Evolutionary conservation across 768 basidiomycete species (phyloP).

Genomic region (Suillus discolor): DNA sequence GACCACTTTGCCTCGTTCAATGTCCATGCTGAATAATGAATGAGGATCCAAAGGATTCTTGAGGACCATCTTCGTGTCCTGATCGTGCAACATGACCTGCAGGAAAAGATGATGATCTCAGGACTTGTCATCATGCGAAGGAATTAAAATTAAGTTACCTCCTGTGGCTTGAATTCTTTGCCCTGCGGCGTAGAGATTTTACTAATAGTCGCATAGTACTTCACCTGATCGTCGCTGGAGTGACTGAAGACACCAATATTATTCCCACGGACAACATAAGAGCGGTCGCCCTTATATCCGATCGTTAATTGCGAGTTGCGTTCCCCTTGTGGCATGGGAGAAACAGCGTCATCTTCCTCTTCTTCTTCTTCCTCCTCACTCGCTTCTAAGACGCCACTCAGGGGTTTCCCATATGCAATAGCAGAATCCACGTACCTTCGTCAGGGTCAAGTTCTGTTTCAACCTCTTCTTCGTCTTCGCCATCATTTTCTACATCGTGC

Average conservation of each 20-base stretch:
- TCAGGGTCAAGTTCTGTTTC: slow-evolving; percentile 64
- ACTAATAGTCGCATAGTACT: slow-evolving; percentile 86
- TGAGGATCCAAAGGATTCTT: slow-evolving; percentile 83
- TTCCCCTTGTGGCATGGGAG: slow-evolving; percentile 52
- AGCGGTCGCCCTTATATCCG: slow-evolving; percentile 93
- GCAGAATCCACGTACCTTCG: slow-evolving; percentile 46
- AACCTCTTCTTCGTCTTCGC: slow-evolving; percentile 81
- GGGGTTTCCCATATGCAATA: neutral
- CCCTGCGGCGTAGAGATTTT: slow-evolving; percentile 80
- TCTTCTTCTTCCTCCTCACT: slow-evolving; percentile 42
- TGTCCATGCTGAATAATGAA: slow-evolving; percentile 87
- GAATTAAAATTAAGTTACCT: slow-evolving; percentile 52
- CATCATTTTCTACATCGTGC: slow-evolving; percentile 73
- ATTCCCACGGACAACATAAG: slow-evolving; percentile 90
- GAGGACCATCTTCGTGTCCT: slow-evolving; percentile 94
- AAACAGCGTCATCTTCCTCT: slow-evolving; percentile 46
- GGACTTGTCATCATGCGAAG: slow-evolving; percentile 1
- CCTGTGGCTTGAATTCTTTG: slow-evolving; percentile 80
- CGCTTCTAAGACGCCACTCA: slow-evolving; percentile 37
- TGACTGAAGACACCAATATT: slow-evolving; percentile 91
- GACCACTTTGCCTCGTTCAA: slow-evolving; percentile 93
- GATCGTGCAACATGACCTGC: slow-evolving; percentile 95
- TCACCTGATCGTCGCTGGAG: slow-evolving; percentile 66
- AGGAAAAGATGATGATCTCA: slow-evolving; percentile 11
- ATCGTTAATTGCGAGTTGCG: slow-evolving; percentile 89